A percentile compares a stretch with the other conserved stretches of the same genome.
Evolutionary conservation across 2,329 filamentous ascomycete genomes (phyloP).

Genomic region (Pyricularia grisea): DNA sequence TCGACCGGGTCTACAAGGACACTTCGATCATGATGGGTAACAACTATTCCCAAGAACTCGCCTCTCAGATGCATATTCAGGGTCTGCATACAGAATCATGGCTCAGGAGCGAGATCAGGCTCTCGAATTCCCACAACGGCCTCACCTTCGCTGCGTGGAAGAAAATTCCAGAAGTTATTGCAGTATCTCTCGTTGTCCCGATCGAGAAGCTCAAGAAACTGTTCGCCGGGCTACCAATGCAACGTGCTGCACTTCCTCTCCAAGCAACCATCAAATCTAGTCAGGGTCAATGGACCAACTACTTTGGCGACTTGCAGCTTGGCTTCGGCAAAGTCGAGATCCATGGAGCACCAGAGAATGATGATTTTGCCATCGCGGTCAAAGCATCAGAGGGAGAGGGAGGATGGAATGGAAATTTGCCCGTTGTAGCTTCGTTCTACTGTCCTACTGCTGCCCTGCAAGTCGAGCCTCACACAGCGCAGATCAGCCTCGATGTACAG

Average conservation of each 20-base stretch:
- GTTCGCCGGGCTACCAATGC: conserved; percentile 8
- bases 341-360: conserved; percentile 14
- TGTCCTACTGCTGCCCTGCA: conserved; percentile 25
- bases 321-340: conserved; percentile 26
- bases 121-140: conserved; percentile 12
- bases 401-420: conserved; percentile 26
- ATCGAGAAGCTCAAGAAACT: conserved; percentile 16
- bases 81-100: conserved; percentile 22
- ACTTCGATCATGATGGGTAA: conserved; percentile 17
- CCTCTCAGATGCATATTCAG: conserved; percentile 24
- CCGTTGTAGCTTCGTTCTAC: conserved; percentile 31
- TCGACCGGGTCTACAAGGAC: conserved; percentile 21
- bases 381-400: conserved; percentile 18
- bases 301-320: conserved; percentile 30
- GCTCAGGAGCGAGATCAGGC: conserved; percentile 15
- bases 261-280: not conserved
- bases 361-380: conserved; percentile 23
- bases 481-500: conserved; percentile 23
- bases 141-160: conserved; percentile 25
- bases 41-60: conserved; percentile 25
- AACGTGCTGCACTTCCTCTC: not conserved
- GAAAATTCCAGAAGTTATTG: conserved; percentile 23
- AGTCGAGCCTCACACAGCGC: conserved; percentile 18
- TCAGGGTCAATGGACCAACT: conserved; percentile 18
- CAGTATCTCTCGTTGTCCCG: conserved; percentile 27